Base-by-base conservation (phyloP, 1,284 basidiomycete species). In the Inonotus hispidus region DNA sequence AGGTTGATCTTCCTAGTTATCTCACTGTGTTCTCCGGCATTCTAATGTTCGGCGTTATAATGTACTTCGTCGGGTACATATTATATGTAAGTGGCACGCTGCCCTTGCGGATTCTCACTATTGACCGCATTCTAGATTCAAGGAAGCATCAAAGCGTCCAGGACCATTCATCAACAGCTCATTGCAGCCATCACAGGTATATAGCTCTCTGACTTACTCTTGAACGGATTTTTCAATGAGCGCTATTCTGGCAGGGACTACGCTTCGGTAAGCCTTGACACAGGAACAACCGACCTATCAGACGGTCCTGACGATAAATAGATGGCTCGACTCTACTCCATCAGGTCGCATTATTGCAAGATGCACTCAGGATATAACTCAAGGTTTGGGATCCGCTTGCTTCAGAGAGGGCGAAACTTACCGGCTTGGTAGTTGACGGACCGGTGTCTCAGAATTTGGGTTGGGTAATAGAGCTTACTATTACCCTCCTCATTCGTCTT, bases 361-460 rank as follows among this genome's bases (percentile, higher is more conserved):
- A 41, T 84, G 84, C 68, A 84, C 83, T 1, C 80, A 82, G 58
- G 83, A 85, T 66, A 82, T 84, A 5, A 70, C 72, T 71, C 76
- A 72, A 58, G 71, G 73, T 74, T 59, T 41, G 69, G 53, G 32
- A 32, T 32, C 32, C 14, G 13, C n/a, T 0, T 43, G 8, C n/a
- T 43, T 43, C 16, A 14, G 16, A 1, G 7, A 14, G 16, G 41
- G 16, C n/a, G 19, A 16, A 13, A 69, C 73, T 35, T 35, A 19
- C 49, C 38, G 53, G 16, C 25, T 45, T 21, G 23, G 27, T 37
- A 75, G 74, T 77, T 43, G 74, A 76, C 61, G 71, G 70, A 3
- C 67, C 71, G 59, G 58, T 75, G n/a, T 62, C 70, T 6, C 62
- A 66, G 29, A 64, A 53, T 43, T 65, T 75, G 16, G 53, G 54